phyloP scores from a whole-genome alignment of 805 yeast species.

The Suhomyces tanzawaensis region DNA sequence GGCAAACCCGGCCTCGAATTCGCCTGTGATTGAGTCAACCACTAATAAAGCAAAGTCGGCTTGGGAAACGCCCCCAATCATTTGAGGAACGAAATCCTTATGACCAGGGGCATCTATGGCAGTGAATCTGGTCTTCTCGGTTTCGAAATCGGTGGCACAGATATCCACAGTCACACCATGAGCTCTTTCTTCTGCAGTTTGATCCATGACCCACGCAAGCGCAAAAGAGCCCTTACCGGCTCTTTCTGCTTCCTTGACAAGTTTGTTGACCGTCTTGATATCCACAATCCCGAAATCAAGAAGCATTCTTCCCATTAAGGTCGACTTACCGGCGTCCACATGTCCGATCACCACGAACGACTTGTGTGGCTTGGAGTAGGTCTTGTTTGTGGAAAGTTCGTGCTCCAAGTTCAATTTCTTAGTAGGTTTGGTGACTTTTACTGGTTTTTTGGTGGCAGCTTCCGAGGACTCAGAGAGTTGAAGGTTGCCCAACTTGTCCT shows the following conservation, averaged over 20 bases:
- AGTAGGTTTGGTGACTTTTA: constrained; percentile 39
- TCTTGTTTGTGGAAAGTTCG: constrained; percentile 33
- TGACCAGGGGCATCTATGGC: constrained; percentile 88
- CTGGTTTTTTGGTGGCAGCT: constrained; percentile 9
- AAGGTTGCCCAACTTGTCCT: constrained; percentile 27
- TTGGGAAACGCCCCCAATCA: constrained; percentile 80
- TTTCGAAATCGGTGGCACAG: constrained; percentile 65
- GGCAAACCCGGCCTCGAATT: constrained; percentile 67
- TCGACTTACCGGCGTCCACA: constrained; percentile 83
- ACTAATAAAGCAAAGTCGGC: constrained; percentile 75
- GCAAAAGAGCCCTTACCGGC: constrained; percentile 79
- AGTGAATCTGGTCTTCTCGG: constrained; percentile 52
- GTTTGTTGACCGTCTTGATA: constrained; percentile 58
- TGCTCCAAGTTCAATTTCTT: constrained; percentile 41
- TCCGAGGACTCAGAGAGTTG: constrained; percentile 15
- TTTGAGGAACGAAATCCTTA: constrained; percentile 77
- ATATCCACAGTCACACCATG: constrained; percentile 82
- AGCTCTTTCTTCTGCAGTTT: constrained; percentile 68
- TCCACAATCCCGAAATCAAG: constrained; percentile 68
- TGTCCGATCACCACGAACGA: constrained; percentile 84
- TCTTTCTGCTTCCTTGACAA: constrained; percentile 61
- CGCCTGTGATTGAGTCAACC: constrained; percentile 62
- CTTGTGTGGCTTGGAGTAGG: constrained; percentile 49
- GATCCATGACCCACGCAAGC: constrained; percentile 84
- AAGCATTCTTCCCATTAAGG: constrained; percentile 70